A percentile compares a stretch with the other conserved stretches of the same genome.
Evolutionary conservation across 768 basidiomycete species (phyloP).

Genomic region (Mycena olivaceomarginata): DNA sequence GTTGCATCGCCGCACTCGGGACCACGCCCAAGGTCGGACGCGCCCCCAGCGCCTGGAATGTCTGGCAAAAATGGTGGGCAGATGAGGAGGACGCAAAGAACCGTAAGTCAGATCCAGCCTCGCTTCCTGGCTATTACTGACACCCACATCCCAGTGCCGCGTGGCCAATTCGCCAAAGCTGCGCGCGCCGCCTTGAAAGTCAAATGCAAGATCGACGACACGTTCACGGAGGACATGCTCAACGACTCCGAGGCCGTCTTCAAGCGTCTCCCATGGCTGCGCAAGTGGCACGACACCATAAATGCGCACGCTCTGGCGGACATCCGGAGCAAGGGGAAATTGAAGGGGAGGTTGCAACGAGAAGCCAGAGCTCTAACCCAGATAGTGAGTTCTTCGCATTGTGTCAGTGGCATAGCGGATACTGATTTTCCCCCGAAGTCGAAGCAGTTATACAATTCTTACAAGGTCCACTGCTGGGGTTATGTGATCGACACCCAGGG

Average conservation of each 20-base stretch:
- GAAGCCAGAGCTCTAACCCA: background rate
- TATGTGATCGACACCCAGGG: background rate
- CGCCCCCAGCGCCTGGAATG: background rate
- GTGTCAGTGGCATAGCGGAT: background rate
- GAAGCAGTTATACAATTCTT: no score
- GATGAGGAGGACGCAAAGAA: background rate
- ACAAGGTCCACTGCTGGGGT: background rate
- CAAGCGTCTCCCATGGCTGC: background rate
- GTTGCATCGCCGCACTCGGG: background rate
- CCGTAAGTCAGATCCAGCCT: background rate
- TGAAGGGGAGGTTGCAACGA: background rate
- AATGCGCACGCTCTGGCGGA: background rate
- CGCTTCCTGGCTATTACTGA: background rate
- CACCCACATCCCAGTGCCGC: background rate
- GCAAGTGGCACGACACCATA: background rate
- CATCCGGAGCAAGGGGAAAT: background rate
- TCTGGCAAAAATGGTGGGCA: background rate
- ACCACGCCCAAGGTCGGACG: background rate
- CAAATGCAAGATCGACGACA: background rate
- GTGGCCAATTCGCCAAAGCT: no score
- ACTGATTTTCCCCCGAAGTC: background rate
- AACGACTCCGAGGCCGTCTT: background rate
- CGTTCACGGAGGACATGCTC: background rate
- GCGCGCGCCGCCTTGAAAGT: background rate
- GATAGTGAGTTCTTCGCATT: background rate